phyloP scores from a whole-genome alignment of 495 filamentous ascomycete species.

The Pseudomonodictys pantanalensis region DNA sequence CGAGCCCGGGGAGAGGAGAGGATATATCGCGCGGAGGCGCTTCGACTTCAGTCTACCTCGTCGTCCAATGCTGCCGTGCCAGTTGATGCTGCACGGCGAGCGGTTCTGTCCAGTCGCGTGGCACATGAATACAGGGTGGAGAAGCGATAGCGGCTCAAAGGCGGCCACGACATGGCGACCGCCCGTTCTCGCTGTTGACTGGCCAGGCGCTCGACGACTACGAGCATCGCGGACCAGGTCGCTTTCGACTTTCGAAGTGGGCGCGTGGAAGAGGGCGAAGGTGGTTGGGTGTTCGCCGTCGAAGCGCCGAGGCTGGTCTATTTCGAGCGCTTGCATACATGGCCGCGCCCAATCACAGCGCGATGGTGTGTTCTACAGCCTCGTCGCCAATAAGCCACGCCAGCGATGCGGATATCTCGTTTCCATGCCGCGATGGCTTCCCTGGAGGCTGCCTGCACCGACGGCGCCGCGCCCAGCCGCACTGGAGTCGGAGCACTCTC shows the following conservation, averaged over 20 bases:
- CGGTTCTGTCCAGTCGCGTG: conserved; percentile 28
- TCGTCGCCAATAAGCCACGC: conserved; percentile 17
- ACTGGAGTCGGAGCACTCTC: too few relatives aligned
- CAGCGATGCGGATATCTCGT: neutral
- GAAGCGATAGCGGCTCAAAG: conserved; percentile 25
- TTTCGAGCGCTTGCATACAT: conserved; percentile 18
- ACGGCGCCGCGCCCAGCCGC: too few relatives aligned
- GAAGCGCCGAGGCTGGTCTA: conserved; percentile 24
- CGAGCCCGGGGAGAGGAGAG: conserved; percentile 10
- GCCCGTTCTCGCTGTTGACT: conserved; percentile 6
- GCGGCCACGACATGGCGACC: conserved; percentile 32
- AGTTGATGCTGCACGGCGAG: conserved; percentile 15
- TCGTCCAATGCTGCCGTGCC: conserved; percentile 20
- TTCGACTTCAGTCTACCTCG: conserved; percentile 4
- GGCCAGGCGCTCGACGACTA: neutral
- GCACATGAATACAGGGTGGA: neutral
- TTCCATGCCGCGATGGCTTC: neutral
- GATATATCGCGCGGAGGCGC: conserved; percentile 31
- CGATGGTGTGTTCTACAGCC: conserved; percentile 7
- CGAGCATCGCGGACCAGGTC: conserved; percentile 8
- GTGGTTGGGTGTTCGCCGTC: conserved; percentile 13
- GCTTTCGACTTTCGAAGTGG: conserved; percentile 21
- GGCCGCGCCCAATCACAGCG: conserved; percentile 16
- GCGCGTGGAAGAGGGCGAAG: conserved; percentile 19
- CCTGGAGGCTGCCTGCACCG: too few relatives aligned